These are phyloP conservation scores for Lactifluus subvellereus DNA, from an alignment of 768 basidiomycete genomes.

Conservation along the genomic window DNA sequence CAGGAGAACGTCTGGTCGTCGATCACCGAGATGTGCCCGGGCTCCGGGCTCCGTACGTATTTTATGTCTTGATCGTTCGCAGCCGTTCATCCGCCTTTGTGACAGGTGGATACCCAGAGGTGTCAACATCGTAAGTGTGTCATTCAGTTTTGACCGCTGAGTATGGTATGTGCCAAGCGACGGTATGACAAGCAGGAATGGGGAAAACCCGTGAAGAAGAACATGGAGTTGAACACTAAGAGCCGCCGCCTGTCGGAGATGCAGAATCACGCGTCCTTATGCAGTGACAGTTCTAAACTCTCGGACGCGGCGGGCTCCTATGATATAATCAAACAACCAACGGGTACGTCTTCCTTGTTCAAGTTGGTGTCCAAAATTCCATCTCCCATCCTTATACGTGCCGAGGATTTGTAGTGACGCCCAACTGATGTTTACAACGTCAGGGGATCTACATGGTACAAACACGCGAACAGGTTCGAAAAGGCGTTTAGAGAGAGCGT, in stretches of 20 bases:
- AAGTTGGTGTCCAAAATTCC: constrained; percentile 1
- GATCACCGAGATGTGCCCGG: constrained; percentile 67
- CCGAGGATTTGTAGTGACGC: constrained; percentile 72
- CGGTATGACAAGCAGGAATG: constrained; percentile 26
- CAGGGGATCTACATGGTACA: constrained; percentile 69
- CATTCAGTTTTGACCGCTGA: background rate
- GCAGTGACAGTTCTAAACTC: constrained; percentile 87
- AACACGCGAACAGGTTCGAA: constrained; percentile 80
- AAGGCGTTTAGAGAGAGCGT: constrained; percentile 60
- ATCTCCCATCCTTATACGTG: too few relatives aligned
- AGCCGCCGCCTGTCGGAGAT: constrained; percentile 74
- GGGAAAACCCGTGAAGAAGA: constrained; percentile 42
- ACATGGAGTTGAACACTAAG: constrained; percentile 61
- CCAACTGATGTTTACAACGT: constrained; percentile 88
- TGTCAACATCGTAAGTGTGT: constrained; percentile 60
- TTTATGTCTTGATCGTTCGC: constrained; percentile 3
- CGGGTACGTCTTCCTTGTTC: constrained; percentile 60
- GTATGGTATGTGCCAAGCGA: background rate
- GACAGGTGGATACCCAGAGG: constrained; percentile 74
- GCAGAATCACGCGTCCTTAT: constrained; percentile 64
- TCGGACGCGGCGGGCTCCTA: constrained; percentile 86
- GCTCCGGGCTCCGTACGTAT: constrained; percentile 66
- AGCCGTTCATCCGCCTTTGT: constrained; percentile 7
- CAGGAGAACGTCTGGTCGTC: constrained; percentile 44
- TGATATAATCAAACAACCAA: constrained; percentile 81